A percentile compares a stretch with the other conserved stretches of the same genome.
Conservation (phyloP, 495 filamentous ascomycete genomes). For the Penicillium cinerascens region DNA sequence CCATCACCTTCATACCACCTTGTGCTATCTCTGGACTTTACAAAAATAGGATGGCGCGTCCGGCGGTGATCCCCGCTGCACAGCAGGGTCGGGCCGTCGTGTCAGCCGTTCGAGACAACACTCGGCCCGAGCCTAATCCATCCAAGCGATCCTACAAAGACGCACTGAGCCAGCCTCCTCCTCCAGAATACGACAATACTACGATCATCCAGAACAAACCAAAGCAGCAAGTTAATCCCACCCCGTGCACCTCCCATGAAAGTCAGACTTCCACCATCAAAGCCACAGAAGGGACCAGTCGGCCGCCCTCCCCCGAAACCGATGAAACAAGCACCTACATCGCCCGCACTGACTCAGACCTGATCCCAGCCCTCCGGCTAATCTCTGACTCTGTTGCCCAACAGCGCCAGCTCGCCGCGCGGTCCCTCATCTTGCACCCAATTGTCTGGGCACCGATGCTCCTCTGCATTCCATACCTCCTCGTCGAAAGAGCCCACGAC, state of each 20-base stretch:
- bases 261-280: not conserved
- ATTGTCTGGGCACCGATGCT: constrained; percentile 36
- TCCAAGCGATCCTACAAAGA: not conserved
- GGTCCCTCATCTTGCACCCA: constrained; percentile 51
- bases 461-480: constrained; percentile 32
- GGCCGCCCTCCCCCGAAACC: too few species aligned
- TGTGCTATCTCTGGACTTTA: not conserved
- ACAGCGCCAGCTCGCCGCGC: constrained; percentile 55
- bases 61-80: not conserved
- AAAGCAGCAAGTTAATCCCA: too few species aligned
- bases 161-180: not conserved
- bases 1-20: not conserved
- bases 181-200: not conserved
- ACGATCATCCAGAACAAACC: not conserved
- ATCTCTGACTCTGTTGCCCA: constrained; percentile 60
- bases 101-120: not conserved
- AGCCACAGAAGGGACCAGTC: not conserved
- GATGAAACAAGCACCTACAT: constrained; percentile 8
- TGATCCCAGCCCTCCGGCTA: constrained; percentile 45
- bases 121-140: not conserved
- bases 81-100: not conserved
- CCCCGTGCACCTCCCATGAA: not conserved
- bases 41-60: not conserved
- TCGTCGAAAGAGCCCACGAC: constrained; percentile 39
- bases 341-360: constrained; percentile 32